These are phyloP conservation scores for Hibiscus trionum DNA, from an alignment of 345 rosid genomes.

Conservation along the genomic window DNA sequence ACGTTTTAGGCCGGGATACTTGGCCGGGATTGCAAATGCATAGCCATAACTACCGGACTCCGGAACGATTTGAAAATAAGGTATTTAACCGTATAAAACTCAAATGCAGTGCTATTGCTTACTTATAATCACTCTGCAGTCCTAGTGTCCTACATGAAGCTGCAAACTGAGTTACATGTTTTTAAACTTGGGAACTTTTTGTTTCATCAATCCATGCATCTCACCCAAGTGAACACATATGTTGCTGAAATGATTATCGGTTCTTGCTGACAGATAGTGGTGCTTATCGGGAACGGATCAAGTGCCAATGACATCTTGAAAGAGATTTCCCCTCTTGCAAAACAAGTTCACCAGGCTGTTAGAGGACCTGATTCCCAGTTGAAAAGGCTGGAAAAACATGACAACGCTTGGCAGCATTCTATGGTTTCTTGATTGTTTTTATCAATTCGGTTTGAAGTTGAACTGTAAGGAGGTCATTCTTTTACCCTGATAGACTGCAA, in stretches of 20 bases:
- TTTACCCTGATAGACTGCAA: neutral
- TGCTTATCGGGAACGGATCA: neutral
- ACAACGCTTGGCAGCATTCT: conserved; percentile 1
- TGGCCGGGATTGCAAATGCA: conserved; percentile 13
- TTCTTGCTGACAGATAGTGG: conserved; percentile 8
- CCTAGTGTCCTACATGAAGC: neutral
- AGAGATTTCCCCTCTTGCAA: conserved; percentile 1
- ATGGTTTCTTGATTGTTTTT: neutral
- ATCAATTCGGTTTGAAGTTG: neutral
- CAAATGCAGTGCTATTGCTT: neutral
- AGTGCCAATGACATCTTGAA: neutral
- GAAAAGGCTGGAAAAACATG: neutral
- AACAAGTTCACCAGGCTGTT: conserved; percentile 9
- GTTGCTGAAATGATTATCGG: neutral
- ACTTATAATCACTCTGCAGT: neutral
- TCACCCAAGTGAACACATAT: neutral
- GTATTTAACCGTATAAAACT: neutral
- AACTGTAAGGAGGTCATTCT: neutral
- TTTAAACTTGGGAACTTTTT: no score
- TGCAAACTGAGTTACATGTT: neutral
- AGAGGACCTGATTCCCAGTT: neutral
- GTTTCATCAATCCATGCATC: neutral
- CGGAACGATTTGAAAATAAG: conserved; percentile 9
- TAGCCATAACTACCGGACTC: conserved; percentile 12
- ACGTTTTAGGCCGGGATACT: neutral